These are phyloP conservation scores for Linaria vulgaris DNA, from an alignment of 257 asterid species.

Conservation along the genomic window DNA sequence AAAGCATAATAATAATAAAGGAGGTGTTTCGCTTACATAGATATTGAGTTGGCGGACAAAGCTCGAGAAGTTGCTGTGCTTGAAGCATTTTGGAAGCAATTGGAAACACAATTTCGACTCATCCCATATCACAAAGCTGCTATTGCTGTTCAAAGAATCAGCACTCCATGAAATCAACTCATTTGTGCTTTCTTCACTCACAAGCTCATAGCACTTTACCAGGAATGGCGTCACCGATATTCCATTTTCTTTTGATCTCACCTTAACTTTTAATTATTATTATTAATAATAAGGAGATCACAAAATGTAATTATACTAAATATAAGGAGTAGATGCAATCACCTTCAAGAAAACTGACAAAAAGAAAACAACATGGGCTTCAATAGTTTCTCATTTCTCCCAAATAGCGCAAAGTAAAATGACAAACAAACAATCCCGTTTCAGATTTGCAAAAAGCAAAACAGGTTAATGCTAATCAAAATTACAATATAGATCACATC, in stretches of 20 bases:
- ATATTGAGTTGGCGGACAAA: slow-evolving; percentile 92
- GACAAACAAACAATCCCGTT: too few species aligned
- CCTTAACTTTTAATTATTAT: slow-evolving; percentile 60
- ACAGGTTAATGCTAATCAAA: too few species aligned
- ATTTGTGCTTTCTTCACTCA: slow-evolving; percentile 72
- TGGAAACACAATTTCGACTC: slow-evolving; percentile 60
- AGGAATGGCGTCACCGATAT: slow-evolving; percentile 75
- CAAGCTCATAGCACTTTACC: slow-evolving; percentile 89
- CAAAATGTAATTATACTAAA: too few species aligned
- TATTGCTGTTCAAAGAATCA: too few species aligned
- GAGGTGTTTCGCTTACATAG: slow-evolving; percentile 52
- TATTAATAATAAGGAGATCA: too few species aligned
- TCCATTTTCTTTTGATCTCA: slow-evolving; percentile 78
- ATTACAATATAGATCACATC: too few species aligned
- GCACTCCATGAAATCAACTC: slow-evolving; percentile 80
- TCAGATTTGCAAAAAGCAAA: too few species aligned
- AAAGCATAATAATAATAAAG: neutral
- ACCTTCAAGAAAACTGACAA: too few species aligned
- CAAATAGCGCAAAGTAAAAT: too few species aligned
- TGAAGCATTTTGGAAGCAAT: slow-evolving; percentile 78
- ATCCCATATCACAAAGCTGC: slow-evolving; percentile 76
- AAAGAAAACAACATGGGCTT: too few species aligned
- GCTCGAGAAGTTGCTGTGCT: slow-evolving; percentile 89
- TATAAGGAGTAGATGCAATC: too few species aligned
- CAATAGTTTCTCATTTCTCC: too few species aligned